Conservation (phyloP, 371 early-diverging fungal genomes). For the Umbelopsis sp. region DNA sequence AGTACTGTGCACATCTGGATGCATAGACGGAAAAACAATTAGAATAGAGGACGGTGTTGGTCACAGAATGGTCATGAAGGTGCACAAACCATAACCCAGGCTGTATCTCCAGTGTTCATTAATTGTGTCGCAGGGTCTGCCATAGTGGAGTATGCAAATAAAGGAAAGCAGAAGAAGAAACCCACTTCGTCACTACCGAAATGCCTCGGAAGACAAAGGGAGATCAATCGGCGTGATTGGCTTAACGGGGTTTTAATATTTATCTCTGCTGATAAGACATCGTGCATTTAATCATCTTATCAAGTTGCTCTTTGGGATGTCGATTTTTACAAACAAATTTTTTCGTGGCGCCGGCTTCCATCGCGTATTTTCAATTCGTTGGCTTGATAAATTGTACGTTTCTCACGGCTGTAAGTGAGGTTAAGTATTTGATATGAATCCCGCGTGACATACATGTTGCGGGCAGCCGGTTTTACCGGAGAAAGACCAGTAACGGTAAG, state of each 20-base stretch:
- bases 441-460: background rate
- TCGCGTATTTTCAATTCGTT: no score
- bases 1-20: constrained; percentile 26
- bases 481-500: background rate
- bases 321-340: background rate
- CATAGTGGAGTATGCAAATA: constrained; percentile 1
- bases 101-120: constrained; percentile 68
- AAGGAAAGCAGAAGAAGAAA: background rate
- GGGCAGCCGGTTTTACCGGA: background rate
- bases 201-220: constrained; percentile 15
- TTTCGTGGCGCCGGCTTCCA: no score
- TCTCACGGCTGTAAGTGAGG: no score
- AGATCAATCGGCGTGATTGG: constrained; percentile 11
- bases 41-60: no score
- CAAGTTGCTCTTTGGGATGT: background rate
- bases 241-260: constrained; percentile 1
- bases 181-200: background rate
- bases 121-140: constrained; percentile 20
- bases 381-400: no score
- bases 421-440: background rate
- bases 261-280: constrained; percentile 4
- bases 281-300: constrained; percentile 2
- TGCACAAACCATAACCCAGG: constrained; percentile 65
- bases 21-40: background rate
- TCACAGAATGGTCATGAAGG: no score